Evolutionary conservation across 2,329 filamentous ascomycete genomes (phyloP).

Genomic region (Beauveria asiatica): DNA sequence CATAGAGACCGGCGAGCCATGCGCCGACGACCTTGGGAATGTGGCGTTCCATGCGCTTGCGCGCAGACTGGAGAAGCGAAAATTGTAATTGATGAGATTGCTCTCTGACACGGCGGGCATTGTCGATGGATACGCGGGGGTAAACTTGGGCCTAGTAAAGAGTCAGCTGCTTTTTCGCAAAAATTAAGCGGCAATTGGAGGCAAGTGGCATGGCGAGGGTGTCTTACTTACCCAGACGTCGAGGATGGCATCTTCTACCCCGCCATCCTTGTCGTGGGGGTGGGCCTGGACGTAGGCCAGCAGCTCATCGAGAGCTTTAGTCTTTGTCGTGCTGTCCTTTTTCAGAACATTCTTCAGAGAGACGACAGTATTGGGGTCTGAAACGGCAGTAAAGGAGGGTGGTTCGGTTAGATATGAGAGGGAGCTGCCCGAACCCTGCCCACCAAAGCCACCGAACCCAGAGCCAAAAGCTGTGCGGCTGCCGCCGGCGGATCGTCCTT

Average conservation of each 20-base stretch:
- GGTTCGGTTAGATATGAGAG: conserved; percentile 85
- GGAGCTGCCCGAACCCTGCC: conserved; percentile 33
- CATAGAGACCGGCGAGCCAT: conserved; percentile 88
- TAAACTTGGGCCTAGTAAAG: conserved; percentile 65
- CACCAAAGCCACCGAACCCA: conserved; percentile 35
- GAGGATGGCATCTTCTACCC: conserved; percentile 71
- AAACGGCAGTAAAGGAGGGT: conserved; percentile 68
- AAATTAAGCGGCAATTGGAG: neutral
- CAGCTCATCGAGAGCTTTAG: conserved; percentile 83
- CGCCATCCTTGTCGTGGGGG: conserved; percentile 46
- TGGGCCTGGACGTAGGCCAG: conserved; percentile 51
- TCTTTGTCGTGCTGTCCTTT: conserved; percentile 86
- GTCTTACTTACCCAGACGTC: conserved; percentile 69
- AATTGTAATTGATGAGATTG: conserved; percentile 69
- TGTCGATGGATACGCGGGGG: conserved; percentile 83
- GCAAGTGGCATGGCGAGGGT: neutral
- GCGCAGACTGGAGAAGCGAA: conserved; percentile 51
- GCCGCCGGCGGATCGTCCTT: neutral
- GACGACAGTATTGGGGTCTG: conserved; percentile 74
- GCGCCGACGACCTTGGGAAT: conserved; percentile 71
- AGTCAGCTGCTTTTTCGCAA: neutral
- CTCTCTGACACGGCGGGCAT: conserved; percentile 78
- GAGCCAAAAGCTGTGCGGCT: conserved; percentile 1
- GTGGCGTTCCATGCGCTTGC: conserved; percentile 76
- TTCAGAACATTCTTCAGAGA: conserved; percentile 90